Evolutionary conservation across 1,284 basidiomycete genomes (phyloP).

Genomic region (Agaricales sp.): DNA sequence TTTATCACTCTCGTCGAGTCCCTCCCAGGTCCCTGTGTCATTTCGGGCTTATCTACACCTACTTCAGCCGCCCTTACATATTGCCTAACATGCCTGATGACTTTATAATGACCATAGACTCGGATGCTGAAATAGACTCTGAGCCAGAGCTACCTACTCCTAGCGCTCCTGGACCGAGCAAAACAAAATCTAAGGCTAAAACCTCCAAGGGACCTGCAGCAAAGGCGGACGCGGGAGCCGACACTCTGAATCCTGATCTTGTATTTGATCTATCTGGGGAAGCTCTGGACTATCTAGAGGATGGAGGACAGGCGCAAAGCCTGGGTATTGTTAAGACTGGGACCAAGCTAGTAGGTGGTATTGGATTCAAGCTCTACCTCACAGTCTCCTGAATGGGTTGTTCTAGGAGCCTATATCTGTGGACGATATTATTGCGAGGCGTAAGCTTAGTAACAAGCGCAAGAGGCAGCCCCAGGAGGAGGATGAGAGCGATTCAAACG

Average conservation of each 20-base stretch:
- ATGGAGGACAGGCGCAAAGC: conserved; percentile 29
- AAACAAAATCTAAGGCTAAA: conserved; percentile 3
- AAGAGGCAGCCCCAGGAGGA: conserved; percentile 38
- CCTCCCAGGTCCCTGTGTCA: too few species aligned
- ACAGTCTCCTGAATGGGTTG: conserved; percentile 7
- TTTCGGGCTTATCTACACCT: too few species aligned
- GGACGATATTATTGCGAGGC: conserved; percentile 82
- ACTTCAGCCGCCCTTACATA: too few species aligned
- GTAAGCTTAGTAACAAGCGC: conserved; percentile 46
- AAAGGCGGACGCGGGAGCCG: conserved; percentile 35
- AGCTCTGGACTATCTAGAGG: conserved; percentile 19
- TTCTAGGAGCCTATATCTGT: conserved; percentile 76
- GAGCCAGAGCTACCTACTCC: conserved; percentile 33
- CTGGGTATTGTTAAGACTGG: conserved; percentile 52
- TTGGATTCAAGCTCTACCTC: too few species aligned
- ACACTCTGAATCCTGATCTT: conserved; percentile 71
- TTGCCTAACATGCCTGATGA: conserved; percentile 25
- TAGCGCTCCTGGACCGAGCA: conserved; percentile 13
- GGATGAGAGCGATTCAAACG: conserved; percentile 25
- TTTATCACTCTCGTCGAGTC: too few species aligned
- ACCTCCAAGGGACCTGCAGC: conserved; percentile 12
- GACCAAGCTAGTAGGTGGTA: conserved; percentile 47
- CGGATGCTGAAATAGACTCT: conserved; percentile 63
- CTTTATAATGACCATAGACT: conserved; percentile 76
- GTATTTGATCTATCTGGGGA: conserved; percentile 73